Evolutionary conservation across 1,284 basidiomycete genomes (phyloP).

Genomic region (Macrocystidia cucumis): DNA sequence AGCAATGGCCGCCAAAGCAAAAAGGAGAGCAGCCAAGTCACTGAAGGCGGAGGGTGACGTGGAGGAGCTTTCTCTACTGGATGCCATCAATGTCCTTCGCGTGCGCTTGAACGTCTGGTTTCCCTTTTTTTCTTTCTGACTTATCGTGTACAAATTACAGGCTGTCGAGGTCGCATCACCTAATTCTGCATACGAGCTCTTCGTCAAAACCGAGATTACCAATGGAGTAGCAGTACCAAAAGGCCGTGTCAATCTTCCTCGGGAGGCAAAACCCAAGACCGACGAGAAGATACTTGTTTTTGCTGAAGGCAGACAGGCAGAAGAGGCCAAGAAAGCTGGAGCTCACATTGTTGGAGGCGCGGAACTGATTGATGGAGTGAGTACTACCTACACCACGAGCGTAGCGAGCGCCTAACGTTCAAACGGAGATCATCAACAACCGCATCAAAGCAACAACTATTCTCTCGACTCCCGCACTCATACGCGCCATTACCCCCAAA

Average conservation of each 20-base stretch:
- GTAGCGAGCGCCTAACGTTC: constrained; percentile 5
- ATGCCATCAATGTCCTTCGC: constrained; percentile 62
- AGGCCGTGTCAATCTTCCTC: constrained; percentile 49
- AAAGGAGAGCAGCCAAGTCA: constrained; percentile 37
- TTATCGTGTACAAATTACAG: constrained; percentile 31
- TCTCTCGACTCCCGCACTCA: constrained; percentile 76
- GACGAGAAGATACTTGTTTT: constrained; percentile 83
- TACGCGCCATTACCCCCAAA: constrained; percentile 72
- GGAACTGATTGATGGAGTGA: constrained; percentile 75
- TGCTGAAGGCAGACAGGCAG: constrained; percentile 71
- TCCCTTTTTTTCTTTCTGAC: constrained; percentile 1
- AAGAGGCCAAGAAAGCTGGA: constrained; percentile 75
- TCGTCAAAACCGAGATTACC: constrained; percentile 70
- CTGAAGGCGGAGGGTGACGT: constrained; percentile 39
- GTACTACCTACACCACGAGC: constrained; percentile 19
- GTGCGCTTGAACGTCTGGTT: constrained; percentile 30
- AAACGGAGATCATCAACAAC: constrained; percentile 57
- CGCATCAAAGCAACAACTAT: constrained; percentile 74
- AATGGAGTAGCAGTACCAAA: constrained; percentile 75
- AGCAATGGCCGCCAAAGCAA: constrained; percentile 49
- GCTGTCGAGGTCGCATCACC: constrained; percentile 76
- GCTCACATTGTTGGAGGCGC: constrained; percentile 83
- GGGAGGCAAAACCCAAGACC: constrained; percentile 65
- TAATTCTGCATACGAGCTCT: constrained; percentile 71
- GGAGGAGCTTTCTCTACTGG: constrained; percentile 54